Conservation (phyloP, 257 asterid genomes). For the Linderniella brevidens region DNA sequence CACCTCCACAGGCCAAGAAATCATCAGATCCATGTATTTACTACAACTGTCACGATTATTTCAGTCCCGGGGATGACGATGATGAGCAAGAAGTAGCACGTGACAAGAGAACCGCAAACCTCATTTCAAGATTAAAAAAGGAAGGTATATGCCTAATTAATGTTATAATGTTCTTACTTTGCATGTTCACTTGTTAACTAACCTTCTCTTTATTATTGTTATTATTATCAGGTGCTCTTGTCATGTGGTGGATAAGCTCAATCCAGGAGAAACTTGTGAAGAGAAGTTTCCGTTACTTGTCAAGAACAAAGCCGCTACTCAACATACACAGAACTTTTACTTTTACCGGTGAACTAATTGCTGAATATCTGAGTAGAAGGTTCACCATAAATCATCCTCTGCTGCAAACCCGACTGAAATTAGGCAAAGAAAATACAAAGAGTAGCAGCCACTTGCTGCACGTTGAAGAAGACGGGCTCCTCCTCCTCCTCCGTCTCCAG, state of each 20-base stretch:
- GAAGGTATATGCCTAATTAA: no score
- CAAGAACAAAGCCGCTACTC: conserved; percentile 30
- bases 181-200: no score
- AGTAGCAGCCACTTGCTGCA: conserved; percentile 15
- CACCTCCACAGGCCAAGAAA: conserved; percentile 31
- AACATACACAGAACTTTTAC: conserved; percentile 29
- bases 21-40: conserved; percentile 36
- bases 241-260: conserved; percentile 21
- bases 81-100: conserved; percentile 14
- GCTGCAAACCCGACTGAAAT: conserved; percentile 5
- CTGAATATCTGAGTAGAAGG: no score
- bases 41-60: conserved; percentile 50
- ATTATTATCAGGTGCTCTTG: conserved; percentile 26
- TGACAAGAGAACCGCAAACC: conserved; percentile 11
- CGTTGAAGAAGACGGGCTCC: conserved; percentile 38
- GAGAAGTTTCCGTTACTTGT: conserved; percentile 32
- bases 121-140: conserved; percentile 17
- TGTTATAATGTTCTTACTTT: no score
- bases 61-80: conserved; percentile 21
- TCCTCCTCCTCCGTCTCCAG: conserved; percentile 41
- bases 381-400: conserved; percentile 17
- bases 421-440: no score
- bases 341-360: no score
- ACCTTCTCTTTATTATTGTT: conserved; percentile 8
- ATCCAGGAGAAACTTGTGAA: conserved; percentile 40